phyloP scores from a whole-genome alignment of 371 early-diverging fungal species.

The Actinomucor elegans region DNA sequence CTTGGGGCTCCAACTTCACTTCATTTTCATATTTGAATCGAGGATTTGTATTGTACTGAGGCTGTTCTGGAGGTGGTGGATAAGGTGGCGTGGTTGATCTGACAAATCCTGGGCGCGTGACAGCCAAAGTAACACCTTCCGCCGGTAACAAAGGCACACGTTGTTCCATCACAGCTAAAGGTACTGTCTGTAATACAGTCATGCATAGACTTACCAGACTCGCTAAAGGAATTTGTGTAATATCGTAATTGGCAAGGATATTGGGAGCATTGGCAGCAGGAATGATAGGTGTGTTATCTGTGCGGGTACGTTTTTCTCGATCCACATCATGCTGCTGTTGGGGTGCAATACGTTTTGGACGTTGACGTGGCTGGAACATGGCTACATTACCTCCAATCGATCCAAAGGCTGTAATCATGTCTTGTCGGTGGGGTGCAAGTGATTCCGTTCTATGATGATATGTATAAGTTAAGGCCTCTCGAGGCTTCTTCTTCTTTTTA shows the following conservation, averaged over 20 bases:
- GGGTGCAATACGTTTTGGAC: conserved; percentile 11
- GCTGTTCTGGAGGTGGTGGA: conserved; percentile 23
- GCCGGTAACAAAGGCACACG: conserved; percentile 19
- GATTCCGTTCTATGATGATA: conserved; percentile 28
- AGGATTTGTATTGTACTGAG: conserved; percentile 12
- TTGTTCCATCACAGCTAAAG: conserved; percentile 33
- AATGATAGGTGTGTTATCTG: conserved; percentile 11
- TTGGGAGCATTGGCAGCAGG: conserved; percentile 10
- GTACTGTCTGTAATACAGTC: conserved; percentile 37
- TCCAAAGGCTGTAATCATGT: conserved; percentile 38
- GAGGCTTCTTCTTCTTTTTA: conserved; percentile 12
- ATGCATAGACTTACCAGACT: conserved; percentile 40
- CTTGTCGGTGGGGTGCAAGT: conserved; percentile 24
- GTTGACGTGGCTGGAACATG: conserved; percentile 32
- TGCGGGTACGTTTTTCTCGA: conserved; percentile 20
- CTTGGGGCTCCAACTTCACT: neutral
- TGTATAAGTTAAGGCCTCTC: no score
- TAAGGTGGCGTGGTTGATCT: conserved; percentile 23
- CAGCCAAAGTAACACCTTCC: conserved; percentile 22
- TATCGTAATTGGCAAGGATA: conserved; percentile 34
- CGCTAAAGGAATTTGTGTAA: conserved; percentile 35
- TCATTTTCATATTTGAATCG: conserved; percentile 11
- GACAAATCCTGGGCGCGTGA: conserved; percentile 15
- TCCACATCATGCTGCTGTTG: conserved; percentile 12
- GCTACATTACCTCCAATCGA: conserved; percentile 44